These are phyloP conservation scores for Marchantia polymorpha DNA, from an alignment of 225 moss, liverwort and hornwort genomes.

Conservation along the genomic window DNA sequence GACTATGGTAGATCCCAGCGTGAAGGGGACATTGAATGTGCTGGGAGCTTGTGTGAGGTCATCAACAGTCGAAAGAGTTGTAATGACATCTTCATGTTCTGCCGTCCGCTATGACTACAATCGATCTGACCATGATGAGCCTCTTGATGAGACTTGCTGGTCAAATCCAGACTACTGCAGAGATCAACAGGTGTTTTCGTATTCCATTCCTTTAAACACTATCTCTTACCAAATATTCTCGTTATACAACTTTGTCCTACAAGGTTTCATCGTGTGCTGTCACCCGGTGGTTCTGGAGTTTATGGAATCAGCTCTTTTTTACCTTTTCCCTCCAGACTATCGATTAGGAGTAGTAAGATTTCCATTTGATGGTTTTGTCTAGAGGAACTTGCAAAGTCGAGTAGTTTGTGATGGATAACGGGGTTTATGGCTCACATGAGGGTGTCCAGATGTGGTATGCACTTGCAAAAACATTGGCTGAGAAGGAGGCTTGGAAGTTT, in stretches of 20 bases:
- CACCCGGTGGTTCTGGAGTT: not conserved
- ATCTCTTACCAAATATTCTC: not conserved
- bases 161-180: slow-evolving; percentile 69
- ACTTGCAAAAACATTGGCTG: slow-evolving; percentile 81
- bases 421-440: not conserved
- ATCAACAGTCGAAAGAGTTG: slow-evolving; percentile 63
- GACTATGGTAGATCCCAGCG: slow-evolving; percentile 65
- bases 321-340: no score
- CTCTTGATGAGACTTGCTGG: slow-evolving; percentile 67
- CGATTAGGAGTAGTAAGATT: no score
- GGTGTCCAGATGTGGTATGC: slow-evolving; percentile 80
- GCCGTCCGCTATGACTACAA: slow-evolving; percentile 77
- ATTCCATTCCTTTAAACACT: not conserved
- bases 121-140: slow-evolving; percentile 44
- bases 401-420: no score
- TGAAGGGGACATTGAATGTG: slow-evolving; percentile 79
- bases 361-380: no score
- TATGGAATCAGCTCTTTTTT: not conserved
- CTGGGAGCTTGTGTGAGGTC: slow-evolving; percentile 71
- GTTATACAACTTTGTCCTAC: not conserved
- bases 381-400: no score
- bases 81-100: slow-evolving; percentile 86
- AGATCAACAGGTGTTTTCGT: slow-evolving; percentile 49
- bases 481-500: slow-evolving; percentile 63
- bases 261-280: not conserved